phyloP scores from a whole-genome alignment of 1,284 basidiomycete genomes.

The Microstroma glucosiphilum region DNA sequence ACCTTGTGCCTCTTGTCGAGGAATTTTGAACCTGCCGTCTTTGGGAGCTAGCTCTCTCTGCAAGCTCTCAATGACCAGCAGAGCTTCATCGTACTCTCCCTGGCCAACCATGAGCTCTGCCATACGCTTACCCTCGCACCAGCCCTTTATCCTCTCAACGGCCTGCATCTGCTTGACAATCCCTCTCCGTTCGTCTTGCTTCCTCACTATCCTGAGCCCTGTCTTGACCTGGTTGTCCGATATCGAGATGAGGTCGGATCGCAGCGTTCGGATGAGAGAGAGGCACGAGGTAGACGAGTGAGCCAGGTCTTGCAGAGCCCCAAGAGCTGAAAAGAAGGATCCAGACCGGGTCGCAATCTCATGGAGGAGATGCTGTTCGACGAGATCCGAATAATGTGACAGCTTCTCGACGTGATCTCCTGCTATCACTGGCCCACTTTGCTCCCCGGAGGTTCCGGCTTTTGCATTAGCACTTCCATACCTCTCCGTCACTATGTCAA shows the following conservation, averaged over 20 bases:
- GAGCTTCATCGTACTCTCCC: conserved; percentile 44
- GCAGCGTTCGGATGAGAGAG: conserved; percentile 67
- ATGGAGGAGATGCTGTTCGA: conserved; percentile 87
- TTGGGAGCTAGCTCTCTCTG: conserved; percentile 8
- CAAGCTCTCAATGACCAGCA: conserved; percentile 35
- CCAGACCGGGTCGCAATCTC: conserved; percentile 85
- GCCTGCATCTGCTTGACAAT: conserved; percentile 25
- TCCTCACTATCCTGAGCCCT: conserved; percentile 24
- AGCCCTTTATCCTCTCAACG: conserved; percentile 23
- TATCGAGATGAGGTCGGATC: conserved; percentile 66
- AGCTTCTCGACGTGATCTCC: conserved; percentile 62
- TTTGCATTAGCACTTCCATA: conserved; percentile 25
- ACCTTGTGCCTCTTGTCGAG: not conserved
- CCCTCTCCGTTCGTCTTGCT: conserved; percentile 31
- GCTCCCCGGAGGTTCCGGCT: conserved; percentile 10
- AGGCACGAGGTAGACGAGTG: conserved; percentile 80
- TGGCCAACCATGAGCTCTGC: conserved; percentile 33
- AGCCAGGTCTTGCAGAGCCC: conserved; percentile 85
- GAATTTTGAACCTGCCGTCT: not conserved
- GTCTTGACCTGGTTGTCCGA: conserved; percentile 61
- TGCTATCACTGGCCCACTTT: not conserved
- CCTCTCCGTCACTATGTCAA: conserved; percentile 70
- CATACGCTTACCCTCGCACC: conserved; percentile 38
- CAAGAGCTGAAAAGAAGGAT: conserved; percentile 91
- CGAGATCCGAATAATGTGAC: conserved; percentile 83